Evolutionary conservation across 192 early-diverging fungal genomes (phyloP), one percentile per base, ranked within the genome.

Genomic region (Gamsiella multidivaricata): DNA sequence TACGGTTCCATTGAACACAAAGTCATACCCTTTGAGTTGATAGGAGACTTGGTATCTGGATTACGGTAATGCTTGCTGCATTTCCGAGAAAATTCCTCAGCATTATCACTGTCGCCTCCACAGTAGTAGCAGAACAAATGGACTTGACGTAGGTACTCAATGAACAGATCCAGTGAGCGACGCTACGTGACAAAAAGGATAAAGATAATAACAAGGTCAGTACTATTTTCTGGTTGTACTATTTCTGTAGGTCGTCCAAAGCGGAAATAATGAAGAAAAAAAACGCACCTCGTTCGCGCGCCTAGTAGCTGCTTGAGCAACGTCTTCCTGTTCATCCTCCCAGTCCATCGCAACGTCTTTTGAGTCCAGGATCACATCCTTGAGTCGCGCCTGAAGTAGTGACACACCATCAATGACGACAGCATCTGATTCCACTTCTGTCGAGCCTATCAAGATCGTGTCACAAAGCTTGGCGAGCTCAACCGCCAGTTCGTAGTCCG

Each of bases 81-180:
- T 58, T 92, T 90, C 63, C 96, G 90, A 42, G 72, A 63, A 81
- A 96, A 91, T 82, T 97, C 95, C 79, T 99, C 96, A 6, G 87
- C 66, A 68, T 84, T 91, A 61, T 92, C 91, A 49, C 91, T 89
- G 31, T 96, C 94, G 55, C 89, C 80, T 14, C 92, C 95, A 65
- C 91, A 94, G 87, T 99, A 99, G 86, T 97, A 98, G 87, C 96
- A 96, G 72, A 93, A 99, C 58, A 92, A 86, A 84, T 98, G 96
- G 8, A 97, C 95, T 29, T 89, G 86, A 47, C 95, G 90, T 28
- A 97, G 84, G 64, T 99, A 99, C 61, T 86, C 86, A 39, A 99
- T 87, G 57, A 88, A 84, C 60, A 97, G 61, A 72, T 99, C 97
- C 50, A 99, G 84, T 26, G 82, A 58, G 29, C 52, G 65, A 33